Conservation (phyloP, 257 asterid genomes). For the Linderniella brevidens region DNA sequence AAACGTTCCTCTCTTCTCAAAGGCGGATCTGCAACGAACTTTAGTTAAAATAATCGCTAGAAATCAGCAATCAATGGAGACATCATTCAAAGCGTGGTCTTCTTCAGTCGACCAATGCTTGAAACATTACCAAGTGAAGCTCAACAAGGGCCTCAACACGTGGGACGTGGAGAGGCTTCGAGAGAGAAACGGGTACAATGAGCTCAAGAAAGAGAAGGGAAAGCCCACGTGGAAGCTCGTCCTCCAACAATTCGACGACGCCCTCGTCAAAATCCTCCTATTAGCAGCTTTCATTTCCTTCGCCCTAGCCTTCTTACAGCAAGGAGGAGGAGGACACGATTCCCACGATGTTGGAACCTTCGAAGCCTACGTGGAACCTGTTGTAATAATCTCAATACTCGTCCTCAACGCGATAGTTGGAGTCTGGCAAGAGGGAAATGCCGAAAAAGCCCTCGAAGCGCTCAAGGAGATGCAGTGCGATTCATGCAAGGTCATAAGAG, state of each 20-base stretch:
- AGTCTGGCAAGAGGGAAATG: slow-evolving; percentile 67
- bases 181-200: slow-evolving; percentile 53
- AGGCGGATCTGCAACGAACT: too few relatives aligned
- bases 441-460: slow-evolving; percentile 60
- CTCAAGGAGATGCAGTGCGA: slow-evolving; percentile 59
- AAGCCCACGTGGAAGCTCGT: slow-evolving; percentile 68
- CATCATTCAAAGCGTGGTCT: slow-evolving; percentile 55
- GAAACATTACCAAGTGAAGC: slow-evolving; percentile 45
- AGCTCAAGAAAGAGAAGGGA: slow-evolving; percentile 57
- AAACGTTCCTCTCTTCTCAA: too few relatives aligned
- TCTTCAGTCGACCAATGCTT: slow-evolving; percentile 59
- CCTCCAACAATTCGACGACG: slow-evolving; percentile 61
- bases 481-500: slow-evolving; percentile 33
- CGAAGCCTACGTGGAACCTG: slow-evolving; percentile 49
- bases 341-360: slow-evolving; percentile 26
- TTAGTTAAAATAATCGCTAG: not conserved
- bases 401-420: slow-evolving; percentile 53
- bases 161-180: slow-evolving; percentile 45
- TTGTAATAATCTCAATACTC: slow-evolving; percentile 44
- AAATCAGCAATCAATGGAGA: slow-evolving; percentile 15
- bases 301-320: slow-evolving; percentile 44
- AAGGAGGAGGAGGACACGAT: slow-evolving; percentile 25
- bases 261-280: slow-evolving; percentile 56
- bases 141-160: slow-evolving; percentile 49
- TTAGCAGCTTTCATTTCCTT: slow-evolving; percentile 67